phyloP scores from a whole-genome alignment of 176 grass and related monocot genomes.

The Juncus inflexus region DNA sequence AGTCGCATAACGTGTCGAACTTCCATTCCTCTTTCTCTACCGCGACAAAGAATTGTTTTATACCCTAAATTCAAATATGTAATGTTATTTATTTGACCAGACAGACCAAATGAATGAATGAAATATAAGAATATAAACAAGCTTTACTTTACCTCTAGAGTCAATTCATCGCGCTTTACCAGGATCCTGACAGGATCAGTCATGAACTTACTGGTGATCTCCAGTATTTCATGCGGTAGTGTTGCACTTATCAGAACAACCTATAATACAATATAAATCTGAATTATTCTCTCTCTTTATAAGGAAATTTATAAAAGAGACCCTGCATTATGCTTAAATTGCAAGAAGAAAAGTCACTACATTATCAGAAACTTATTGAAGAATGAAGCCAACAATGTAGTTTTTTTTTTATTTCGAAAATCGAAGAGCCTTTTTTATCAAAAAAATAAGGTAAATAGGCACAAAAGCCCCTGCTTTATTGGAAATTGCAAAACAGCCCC shows the following conservation, averaged over 20 bases:
- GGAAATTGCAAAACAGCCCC: too few species aligned
- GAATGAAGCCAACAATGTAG: too few species aligned
- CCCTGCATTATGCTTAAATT: too few species aligned
- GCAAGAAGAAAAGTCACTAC: too few species aligned
- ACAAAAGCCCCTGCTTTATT: too few species aligned
- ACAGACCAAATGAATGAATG: constrained; percentile 1
- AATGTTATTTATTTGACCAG: neutral
- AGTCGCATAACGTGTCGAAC: constrained; percentile 95
- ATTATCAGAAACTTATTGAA: too few species aligned
- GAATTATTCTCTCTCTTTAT: too few species aligned
- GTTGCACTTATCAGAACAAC: constrained; percentile 78
- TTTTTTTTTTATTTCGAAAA: too few species aligned
- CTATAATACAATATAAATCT: constrained; percentile 29
- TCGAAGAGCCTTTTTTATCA: too few species aligned
- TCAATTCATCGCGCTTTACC: constrained; percentile 98
- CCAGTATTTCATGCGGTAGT: constrained; percentile 84
- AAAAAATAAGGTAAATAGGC: too few species aligned
- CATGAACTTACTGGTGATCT: constrained; percentile 96
- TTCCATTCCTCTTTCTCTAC: constrained; percentile 98
- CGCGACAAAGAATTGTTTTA: constrained; percentile 98
- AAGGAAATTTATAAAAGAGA: too few species aligned
- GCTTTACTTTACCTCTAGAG: constrained; percentile 67
- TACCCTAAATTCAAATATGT: constrained; percentile 42
- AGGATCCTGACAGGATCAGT: constrained; percentile 85
- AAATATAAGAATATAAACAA: constrained; percentile 14